phyloP scores from a whole-genome alignment of 805 yeast species.

The Ogataea dorogensis region DNA sequence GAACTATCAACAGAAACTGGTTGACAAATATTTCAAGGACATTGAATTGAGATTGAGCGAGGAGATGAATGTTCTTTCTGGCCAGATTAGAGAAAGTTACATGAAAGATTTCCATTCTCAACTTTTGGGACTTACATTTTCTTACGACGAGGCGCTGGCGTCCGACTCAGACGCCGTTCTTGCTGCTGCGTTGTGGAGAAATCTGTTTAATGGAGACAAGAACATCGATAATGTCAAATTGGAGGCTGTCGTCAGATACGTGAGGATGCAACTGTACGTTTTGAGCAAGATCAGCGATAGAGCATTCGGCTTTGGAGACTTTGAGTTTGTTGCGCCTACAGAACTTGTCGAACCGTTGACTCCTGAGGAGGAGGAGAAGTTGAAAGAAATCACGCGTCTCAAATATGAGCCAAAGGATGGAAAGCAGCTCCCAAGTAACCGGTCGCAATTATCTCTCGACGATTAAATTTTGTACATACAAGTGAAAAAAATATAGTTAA shows the following conservation, averaged over 20 bases:
- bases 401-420: conserved; percentile 51
- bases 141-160: conserved; percentile 89
- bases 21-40: conserved; percentile 86
- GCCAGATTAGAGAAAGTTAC: conserved; percentile 79
- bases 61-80: conserved; percentile 81
- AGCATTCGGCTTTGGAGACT: conserved; percentile 90
- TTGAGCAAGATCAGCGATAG: conserved; percentile 82
- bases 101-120: conserved; percentile 89
- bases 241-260: conserved; percentile 87
- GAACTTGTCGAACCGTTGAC: conserved; percentile 73
- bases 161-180: conserved; percentile 69
- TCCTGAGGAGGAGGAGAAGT: conserved; percentile 55
- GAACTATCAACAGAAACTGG: conserved; percentile 87
- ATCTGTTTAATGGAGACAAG: conserved; percentile 80
- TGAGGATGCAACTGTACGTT: conserved; percentile 86
- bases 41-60: conserved; percentile 82
- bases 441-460: conserved; percentile 47
- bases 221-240: conserved; percentile 78
- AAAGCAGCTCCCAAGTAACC: conserved; percentile 58
- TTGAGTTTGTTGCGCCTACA: conserved; percentile 80
- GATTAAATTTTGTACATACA: conserved; percentile 33
- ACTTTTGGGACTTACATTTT: conserved; percentile 81
- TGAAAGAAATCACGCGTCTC: conserved; percentile 48
- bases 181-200: conserved; percentile 86
- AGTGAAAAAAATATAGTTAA: conserved; percentile 3